Base-by-base conservation (phyloP, 75 land plant genomes). In the Sequoiadendron giganteum region DNA sequence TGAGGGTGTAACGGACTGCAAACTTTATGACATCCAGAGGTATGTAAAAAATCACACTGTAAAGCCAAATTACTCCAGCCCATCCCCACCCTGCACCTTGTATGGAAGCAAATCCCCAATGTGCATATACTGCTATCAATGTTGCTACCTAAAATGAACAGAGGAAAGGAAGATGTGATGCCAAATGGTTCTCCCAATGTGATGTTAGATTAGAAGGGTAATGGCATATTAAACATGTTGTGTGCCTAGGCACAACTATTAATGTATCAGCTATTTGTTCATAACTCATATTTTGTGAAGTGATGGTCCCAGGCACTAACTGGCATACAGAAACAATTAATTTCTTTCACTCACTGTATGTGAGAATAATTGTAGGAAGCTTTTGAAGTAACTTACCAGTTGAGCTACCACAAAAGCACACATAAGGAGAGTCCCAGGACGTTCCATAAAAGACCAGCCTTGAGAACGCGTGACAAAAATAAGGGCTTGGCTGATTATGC, bases 71-170 rank as follows among this genome's bases (percentile, higher is more conserved):
- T 11, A 93, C 89, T 58, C 93, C 96, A 48, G 96, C 93, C 96
- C 96, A 95, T 82, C 94, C 93, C 96, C 96, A 95, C 6, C 96
- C 96, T 45, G 93, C 92, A 72, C 96, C 95, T 40, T 90, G 38
- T 21, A 95, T 92, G 40, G 85, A 85, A 77, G 96, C 96, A 88
- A 95, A 95, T 81, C 87, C 86, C 68, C 92, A 92, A 58, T 91
- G 85, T 73, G 95, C 94, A 88, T 95, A 93, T 16, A 94, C 96
- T 19, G 96, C 94, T 75, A 94, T 92, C 48, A 95, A 58, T 21
- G 96, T 94, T 36, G 96, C 96, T 34, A 95, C 89, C 96, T 95
- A 86, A 42, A 88, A 36, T 65, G 30, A 21, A 65, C 70, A 65
- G 30, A 65, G 61, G 6, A 55, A 88, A 76, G 70, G 9, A 65